A percentile compares a stretch with the other conserved stretches of the same genome.
These are phyloP conservation scores for Diplodia mutila DNA, from an alignment of 2,329 filamentous ascomycete species.

Conservation along the genomic window DNA sequence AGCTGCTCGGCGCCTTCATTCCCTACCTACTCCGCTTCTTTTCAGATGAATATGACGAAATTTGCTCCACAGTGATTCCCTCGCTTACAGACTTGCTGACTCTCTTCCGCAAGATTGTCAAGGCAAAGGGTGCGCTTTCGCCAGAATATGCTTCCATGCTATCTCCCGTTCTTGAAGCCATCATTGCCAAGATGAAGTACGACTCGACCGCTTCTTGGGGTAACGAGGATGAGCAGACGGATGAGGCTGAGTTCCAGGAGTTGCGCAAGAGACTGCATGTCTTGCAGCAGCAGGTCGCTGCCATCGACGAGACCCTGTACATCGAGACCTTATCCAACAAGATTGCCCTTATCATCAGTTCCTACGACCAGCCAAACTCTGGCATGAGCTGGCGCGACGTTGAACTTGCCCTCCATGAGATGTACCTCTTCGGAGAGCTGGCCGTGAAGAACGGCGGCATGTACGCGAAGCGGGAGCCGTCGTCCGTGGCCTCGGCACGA, in stretches of 20 bases:
- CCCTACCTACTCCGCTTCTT: conserved; percentile 92
- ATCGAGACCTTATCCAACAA: conserved; percentile 85
- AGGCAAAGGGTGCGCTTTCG: conserved; percentile 65
- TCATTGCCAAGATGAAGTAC: conserved; percentile 95
- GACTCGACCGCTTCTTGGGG: conserved; percentile 95
- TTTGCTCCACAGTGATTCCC: conserved; percentile 93
- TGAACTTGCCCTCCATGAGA: conserved; percentile 90
- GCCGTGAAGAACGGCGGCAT: conserved; percentile 86
- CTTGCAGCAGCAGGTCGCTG: conserved; percentile 88
- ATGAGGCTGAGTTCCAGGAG: conserved; percentile 97
- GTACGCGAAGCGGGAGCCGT: conserved; percentile 83
- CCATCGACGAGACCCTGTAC: conserved; percentile 85
- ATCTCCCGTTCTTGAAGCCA: conserved; percentile 84
- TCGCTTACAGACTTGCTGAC: conserved; percentile 90
- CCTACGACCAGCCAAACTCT: conserved; percentile 59
- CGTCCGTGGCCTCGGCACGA: conserved; percentile 75
- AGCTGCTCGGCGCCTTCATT: conserved; percentile 80
- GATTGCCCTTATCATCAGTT: conserved; percentile 80
- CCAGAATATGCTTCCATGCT: conserved; percentile 80
- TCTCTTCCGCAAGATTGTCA: conserved; percentile 80
- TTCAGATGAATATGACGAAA: conserved; percentile 96
- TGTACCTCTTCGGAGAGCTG: conserved; percentile 93
- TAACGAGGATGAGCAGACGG: conserved; percentile 89
- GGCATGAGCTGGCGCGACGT: conserved; percentile 93
- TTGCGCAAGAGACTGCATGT: conserved; percentile 86